Evolutionary conservation across 2,329 filamentous ascomycete species (phyloP), one percentile per base, ranked within the genome.

Genomic region (Aspergillus pseudonomiae): DNA sequence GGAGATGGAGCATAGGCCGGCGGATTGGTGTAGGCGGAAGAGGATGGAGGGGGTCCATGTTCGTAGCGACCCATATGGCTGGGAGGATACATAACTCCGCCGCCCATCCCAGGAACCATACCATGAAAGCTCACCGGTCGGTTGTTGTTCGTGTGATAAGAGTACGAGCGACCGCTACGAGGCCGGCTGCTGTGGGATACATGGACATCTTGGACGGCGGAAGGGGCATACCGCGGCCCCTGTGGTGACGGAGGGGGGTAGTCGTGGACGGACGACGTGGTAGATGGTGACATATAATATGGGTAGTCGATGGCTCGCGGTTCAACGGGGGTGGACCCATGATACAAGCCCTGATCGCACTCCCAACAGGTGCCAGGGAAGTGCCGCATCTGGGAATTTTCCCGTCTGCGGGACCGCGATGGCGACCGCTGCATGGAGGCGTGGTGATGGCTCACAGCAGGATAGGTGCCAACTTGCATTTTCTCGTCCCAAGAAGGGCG

Each of bases 71-170:
- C 67, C 65, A 76, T 68, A 53, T 71, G 68, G 34, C 71, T 66
- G 54, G 73, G 69, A 32, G 65, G 65, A 56, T 77, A 75, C 67
- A 74, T 68, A 57, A 73, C 68, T 19, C 63, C 57, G 12, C 63
- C 68, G 9, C 67, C 69, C 67, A 75, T 71, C 43, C 76, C 75
- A 34, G 73, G 74, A 34, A 70, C 65, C 60, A 73, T 69, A 11
- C 74, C 77, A 64, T 81, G 78, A 62, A 74, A 79, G 62, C 79
- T 81, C 57, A 77, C 61, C 16, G 80, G 79, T 57, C 78, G 73
- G 43, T 67, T 68, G 65, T 67, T 68, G 65, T 70, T 70, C 48
- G 74, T 52, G 63, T 80, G 76, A 50, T 80, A 78, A n/a, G 77
- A 70, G 62, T 71, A 71, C 26, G 78, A 74, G 39, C 75, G 74